Evolutionary conservation across 345 rosid genomes (phyloP), one percentile per base, ranked within the genome.

Genomic region (Zanthoxylum bungeanum): DNA sequence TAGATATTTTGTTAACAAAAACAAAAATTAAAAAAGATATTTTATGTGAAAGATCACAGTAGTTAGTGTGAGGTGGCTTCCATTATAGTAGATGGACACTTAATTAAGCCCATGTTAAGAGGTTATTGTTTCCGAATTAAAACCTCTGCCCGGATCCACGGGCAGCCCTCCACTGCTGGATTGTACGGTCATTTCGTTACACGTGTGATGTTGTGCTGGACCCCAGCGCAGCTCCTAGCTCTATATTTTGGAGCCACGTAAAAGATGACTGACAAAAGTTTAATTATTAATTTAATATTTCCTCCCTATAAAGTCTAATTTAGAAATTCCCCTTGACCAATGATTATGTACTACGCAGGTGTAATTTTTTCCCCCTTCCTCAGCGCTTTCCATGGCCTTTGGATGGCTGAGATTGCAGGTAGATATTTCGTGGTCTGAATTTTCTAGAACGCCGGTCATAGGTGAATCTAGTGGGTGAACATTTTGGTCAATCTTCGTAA

Each of bases 111-210:
- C 87, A 24, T 50, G 11, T 70, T 62, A 25, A 81, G 75, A 81
- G 79, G 85, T 57, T 63, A 31, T 75, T 64, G 85, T 76, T 72
- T 72, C 84, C 76, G 71, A 30, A 53, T 73, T 59, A 22, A 57
- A 34, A 68, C 50, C 78, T 46, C 70, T 73, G 78, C 73, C 79
- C 76, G 69, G 72, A 34, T 17, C 27, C 34, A 1, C 76, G 87
- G 83, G 66, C 77, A 46, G 53, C 74, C 58, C 51, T 39, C 60
- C 72, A 53, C 34, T 71, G 72, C 63, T 8, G 37, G 47, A 30
- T 27, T 40, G 33, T 60, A 58, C 70, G 17, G 8, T 19, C 17
- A 9, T 4, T 46, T 58, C 46, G 42, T 55, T 71, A 78, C 88
- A 82, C 89, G 87, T 82, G 85, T 81, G 49, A 6, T 31, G 37